Evolutionary conservation across 495 filamentous ascomycete genomes (phyloP).

Genomic region (Mycothermus thermophilus): DNA sequence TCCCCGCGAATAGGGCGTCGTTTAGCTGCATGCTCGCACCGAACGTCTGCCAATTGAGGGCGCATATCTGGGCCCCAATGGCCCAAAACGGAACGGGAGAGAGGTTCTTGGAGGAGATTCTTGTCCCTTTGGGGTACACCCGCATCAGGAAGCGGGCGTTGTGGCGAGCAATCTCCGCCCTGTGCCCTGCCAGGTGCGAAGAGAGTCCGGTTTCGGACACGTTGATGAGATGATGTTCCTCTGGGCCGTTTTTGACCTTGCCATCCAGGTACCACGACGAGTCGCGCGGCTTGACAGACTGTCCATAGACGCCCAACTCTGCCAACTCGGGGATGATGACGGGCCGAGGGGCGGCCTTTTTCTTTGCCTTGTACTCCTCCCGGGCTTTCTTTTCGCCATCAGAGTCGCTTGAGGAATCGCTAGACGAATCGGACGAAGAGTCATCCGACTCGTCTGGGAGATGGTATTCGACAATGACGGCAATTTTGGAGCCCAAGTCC

Average conservation of each 20-base stretch:
- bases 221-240: slow-evolving; percentile 41
- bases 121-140: slow-evolving; percentile 42
- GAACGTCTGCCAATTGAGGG: slow-evolving; percentile 46
- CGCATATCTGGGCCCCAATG: slow-evolving; percentile 40
- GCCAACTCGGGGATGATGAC: slow-evolving; percentile 40
- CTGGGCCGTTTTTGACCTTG: slow-evolving; percentile 29
- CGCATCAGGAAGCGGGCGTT: slow-evolving; percentile 41
- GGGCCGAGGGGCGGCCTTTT: slow-evolving; percentile 20
- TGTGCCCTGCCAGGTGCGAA: slow-evolving; percentile 20
- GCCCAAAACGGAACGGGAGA: slow-evolving; percentile 39
- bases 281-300: slow-evolving; percentile 41
- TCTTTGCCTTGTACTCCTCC: slow-evolving; percentile 26
- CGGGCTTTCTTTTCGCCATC: slow-evolving; percentile 28
- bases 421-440: slow-evolving; percentile 13
- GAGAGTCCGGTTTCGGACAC: slow-evolving; percentile 38
- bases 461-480: slow-evolving; percentile 42
- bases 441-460: slow-evolving; percentile 30
- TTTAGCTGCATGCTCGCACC: slow-evolving; percentile 41
- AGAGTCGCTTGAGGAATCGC: slow-evolving; percentile 21
- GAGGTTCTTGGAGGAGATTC: slow-evolving; percentile 41
- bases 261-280: slow-evolving; percentile 34
- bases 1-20: slow-evolving; percentile 40
- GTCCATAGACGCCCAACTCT: slow-evolving; percentile 41
- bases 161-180: slow-evolving; percentile 30
- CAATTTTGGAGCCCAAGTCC: slow-evolving; percentile 38